These are phyloP conservation scores for Citrus unshiu DNA, from an alignment of 345 rosid genomes.

Conservation along the genomic window DNA sequence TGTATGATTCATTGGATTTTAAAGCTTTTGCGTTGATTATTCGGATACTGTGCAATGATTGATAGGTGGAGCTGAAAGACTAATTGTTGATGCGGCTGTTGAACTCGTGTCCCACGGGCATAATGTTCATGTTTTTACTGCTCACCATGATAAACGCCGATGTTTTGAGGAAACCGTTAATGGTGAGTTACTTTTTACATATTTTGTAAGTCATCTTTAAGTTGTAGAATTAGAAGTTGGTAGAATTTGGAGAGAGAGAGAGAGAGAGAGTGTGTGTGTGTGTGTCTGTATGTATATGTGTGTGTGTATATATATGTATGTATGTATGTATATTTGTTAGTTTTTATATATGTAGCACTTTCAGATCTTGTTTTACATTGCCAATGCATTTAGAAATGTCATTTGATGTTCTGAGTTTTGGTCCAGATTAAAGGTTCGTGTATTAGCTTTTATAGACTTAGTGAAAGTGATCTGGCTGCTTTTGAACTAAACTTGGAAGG, in stretches of 20 bases:
- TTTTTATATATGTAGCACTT: not conserved
- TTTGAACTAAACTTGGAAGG: not conserved
- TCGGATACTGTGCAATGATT: not conserved
- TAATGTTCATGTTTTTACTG: slow-evolving; percentile 76
- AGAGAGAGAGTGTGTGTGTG: too few species aligned
- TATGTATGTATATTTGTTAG: not conserved
- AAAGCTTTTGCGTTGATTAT: not conserved
- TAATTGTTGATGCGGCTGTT: slow-evolving; percentile 91
- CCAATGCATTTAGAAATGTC: not conserved
- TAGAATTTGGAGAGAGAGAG: not conserved
- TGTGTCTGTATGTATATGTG: accelerated
- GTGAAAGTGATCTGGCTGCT: not conserved
- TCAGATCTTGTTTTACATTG: not conserved
- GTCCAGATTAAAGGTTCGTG: not conserved
- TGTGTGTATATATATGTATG: accelerated
- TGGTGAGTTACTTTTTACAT: slow-evolving; percentile 30
- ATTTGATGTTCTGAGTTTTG: not conserved
- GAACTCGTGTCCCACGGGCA: slow-evolving; percentile 79
- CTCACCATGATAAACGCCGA: slow-evolving; percentile 79
- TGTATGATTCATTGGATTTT: not conserved
- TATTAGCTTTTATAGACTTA: not conserved
- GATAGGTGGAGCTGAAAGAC: slow-evolving; percentile 94
- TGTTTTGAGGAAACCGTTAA: slow-evolving; percentile 93
- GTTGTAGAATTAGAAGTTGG: not conserved
- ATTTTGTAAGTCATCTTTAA: not conserved